Conservation (phyloP, 352 stramenopile species). For the Globisporangium radiosum region DNA sequence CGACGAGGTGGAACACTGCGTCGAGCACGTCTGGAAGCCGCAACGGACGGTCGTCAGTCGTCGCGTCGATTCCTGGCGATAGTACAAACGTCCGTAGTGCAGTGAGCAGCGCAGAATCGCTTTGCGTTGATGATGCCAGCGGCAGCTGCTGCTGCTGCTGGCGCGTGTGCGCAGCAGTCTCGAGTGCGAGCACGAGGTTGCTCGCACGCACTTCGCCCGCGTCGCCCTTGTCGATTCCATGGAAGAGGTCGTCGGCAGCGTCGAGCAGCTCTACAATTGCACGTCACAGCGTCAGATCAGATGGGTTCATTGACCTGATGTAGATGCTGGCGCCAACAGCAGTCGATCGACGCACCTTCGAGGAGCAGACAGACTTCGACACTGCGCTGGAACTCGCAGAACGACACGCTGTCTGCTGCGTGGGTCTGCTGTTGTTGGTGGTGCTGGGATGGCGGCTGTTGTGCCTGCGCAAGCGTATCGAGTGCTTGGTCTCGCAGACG, state of each 20-base stretch:
- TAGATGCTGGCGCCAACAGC: no score
- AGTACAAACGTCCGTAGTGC: slow-evolving; percentile 4
- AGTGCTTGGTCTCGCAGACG: slow-evolving; percentile 4
- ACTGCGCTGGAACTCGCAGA: slow-evolving; percentile 10
- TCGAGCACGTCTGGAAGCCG: slow-evolving; percentile 4
- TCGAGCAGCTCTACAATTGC: slow-evolving; percentile 4
- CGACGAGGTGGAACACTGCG: slow-evolving; percentile 8
- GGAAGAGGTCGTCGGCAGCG: slow-evolving; percentile 9
- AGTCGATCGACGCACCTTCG: slow-evolving; percentile 2
- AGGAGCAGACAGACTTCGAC: slow-evolving; percentile 12
- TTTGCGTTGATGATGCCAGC: neutral
- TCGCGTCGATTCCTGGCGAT: neutral
- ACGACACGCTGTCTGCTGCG: neutral
- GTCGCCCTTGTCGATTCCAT: slow-evolving; percentile 9
- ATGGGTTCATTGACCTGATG: no score
- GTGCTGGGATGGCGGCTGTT: neutral
- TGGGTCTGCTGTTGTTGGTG: neutral
- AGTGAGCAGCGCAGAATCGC: neutral
- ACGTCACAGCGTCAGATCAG: neutral
- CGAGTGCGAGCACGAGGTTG: slow-evolving; percentile 4
- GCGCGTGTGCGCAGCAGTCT: neutral
- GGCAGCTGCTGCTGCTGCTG: neutral
- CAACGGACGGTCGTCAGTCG: slow-evolving; percentile 1
- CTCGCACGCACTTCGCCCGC: slow-evolving; percentile 7
- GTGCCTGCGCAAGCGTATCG: neutral